Evolutionary conservation across 1,139 yeast species (phyloP).

Genomic region (Geotrichum bryndzae): DNA sequence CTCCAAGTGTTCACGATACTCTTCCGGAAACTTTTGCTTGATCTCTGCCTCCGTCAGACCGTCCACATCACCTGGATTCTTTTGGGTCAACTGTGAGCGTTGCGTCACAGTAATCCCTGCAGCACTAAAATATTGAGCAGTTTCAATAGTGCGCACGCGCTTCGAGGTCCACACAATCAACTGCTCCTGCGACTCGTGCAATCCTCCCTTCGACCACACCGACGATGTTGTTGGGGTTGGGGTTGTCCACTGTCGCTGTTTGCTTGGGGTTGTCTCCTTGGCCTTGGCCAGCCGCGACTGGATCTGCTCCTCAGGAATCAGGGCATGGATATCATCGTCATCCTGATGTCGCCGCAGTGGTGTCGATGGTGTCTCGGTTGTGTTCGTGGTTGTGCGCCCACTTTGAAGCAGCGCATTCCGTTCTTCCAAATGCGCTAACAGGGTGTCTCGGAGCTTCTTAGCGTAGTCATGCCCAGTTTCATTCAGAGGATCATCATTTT

Average conservation of each 20-base stretch:
- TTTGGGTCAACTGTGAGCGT: constrained; percentile 75
- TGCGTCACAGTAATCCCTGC: constrained; percentile 9
- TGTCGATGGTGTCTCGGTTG: no score
- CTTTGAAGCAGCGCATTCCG: no score
- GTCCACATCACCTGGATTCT: constrained; percentile 87
- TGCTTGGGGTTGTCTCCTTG: constrained; percentile 11
- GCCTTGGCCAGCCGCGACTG: constrained; percentile 14
- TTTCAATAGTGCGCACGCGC: constrained; percentile 72
- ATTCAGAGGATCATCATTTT: constrained; percentile 36
- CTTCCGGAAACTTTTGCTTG: constrained; percentile 55
- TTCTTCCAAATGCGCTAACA: constrained; percentile 36
- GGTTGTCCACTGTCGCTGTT: constrained; percentile 17
- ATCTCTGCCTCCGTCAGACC: constrained; percentile 61
- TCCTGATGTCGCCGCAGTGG: constrained; percentile 17
- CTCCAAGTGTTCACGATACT: constrained; percentile 53
- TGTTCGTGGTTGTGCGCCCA: no score
- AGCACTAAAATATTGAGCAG: constrained; percentile 58
- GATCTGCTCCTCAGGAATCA: neutral
- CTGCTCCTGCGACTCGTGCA: constrained; percentile 27
- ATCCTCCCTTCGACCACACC: constrained; percentile 21
- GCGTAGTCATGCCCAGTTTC: constrained; percentile 38
- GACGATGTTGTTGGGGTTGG: constrained; percentile 18
- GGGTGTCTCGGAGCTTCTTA: constrained; percentile 37
- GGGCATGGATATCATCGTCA: neutral
- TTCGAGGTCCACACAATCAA: constrained; percentile 86